phyloP scores from a whole-genome alignment of 2,329 filamentous ascomycete species.

The Venturia asperata region DNA sequence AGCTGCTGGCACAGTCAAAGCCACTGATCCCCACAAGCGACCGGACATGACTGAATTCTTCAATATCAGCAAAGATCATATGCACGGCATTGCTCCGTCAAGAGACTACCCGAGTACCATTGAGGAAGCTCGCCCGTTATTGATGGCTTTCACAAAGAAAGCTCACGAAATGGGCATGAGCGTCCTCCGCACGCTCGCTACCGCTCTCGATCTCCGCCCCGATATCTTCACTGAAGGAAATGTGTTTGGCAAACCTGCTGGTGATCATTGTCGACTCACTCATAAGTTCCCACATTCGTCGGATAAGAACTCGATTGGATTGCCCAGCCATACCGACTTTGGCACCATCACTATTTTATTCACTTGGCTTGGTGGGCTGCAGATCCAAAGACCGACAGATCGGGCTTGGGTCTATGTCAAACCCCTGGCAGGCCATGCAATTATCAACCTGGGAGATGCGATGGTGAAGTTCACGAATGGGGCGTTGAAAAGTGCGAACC shows the following conservation, averaged over 20 bases:
- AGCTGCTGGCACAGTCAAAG: constrained; percentile 18
- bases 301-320: constrained; percentile 16
- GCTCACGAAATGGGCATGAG: constrained; percentile 16
- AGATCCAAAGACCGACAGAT: constrained; percentile 28
- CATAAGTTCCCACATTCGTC: constrained; percentile 17
- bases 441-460: constrained; percentile 37
- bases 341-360: constrained; percentile 36
- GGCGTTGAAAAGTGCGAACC: constrained; percentile 18
- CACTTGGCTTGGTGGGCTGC: constrained; percentile 37
- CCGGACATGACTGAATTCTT: constrained; percentile 19
- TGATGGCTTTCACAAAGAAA: constrained; percentile 16
- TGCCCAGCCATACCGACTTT: constrained; percentile 31
- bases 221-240: constrained; percentile 14
- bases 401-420: constrained; percentile 33
- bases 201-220: not conserved
- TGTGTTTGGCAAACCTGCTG: constrained; percentile 10
- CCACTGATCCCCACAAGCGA: constrained; percentile 14
- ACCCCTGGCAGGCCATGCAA: constrained; percentile 32
- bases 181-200: constrained; percentile 13
- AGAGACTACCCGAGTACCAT: constrained; percentile 14
- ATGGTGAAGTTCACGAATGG: constrained; percentile 25
- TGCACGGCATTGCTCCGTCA: constrained; percentile 16
- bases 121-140: not conserved
- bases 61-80: constrained; percentile 19
- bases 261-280: constrained; percentile 20